Base-by-base conservation (phyloP, 768 basidiomycete species). In the Tricholoma flavovirens region DNA sequence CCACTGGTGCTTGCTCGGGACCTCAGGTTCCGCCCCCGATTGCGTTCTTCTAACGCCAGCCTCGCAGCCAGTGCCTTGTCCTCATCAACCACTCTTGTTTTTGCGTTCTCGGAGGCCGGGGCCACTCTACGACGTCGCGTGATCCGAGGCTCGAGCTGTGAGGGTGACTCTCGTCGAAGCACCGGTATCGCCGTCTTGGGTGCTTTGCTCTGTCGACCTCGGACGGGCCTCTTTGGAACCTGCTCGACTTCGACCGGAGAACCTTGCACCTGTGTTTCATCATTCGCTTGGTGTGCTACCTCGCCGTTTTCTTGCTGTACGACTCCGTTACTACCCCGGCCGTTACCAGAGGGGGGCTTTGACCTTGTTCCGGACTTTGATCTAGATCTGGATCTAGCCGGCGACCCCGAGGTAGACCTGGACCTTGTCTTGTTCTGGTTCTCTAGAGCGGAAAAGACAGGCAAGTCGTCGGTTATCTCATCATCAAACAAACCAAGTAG, bases 41-140 rank as follows among this genome's bases (percentile, higher is more conserved):
- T 53, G 26, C 33, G 52, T 32, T 77, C 78, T 51, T 69, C 69
- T 38, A 57, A 43, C 9, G 64, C 68, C 45, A 69, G 55, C 38
- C 64, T 66, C 9, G 65, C 63, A 22, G 66, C 69, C 42, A 67
- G 60, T 2, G 59, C 67, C 54, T 68, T 64, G 53, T 65, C 68
- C 29, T 62, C 66, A n/a, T 62, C 59, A 5, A 56, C 62, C 5
- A 56, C 53, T n/a, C n/a, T 4, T 7, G 51, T 9, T 40, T 10
- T 53, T n/a, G 46, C 8, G 29, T 49, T 30, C 15, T 22, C 46
- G 26, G 46, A 49, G 10, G 17, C 30, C 17, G 52, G 40, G 26
- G 10, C 43, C 26, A 29, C 32, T 26, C 52, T 26, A 42, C 52
- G 24, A 19, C 24, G 38, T 40, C 52, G 38, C 10, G 52, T 42